Conservation (phyloP, 345 rosid species). For the Melastoma malabathricum region DNA sequence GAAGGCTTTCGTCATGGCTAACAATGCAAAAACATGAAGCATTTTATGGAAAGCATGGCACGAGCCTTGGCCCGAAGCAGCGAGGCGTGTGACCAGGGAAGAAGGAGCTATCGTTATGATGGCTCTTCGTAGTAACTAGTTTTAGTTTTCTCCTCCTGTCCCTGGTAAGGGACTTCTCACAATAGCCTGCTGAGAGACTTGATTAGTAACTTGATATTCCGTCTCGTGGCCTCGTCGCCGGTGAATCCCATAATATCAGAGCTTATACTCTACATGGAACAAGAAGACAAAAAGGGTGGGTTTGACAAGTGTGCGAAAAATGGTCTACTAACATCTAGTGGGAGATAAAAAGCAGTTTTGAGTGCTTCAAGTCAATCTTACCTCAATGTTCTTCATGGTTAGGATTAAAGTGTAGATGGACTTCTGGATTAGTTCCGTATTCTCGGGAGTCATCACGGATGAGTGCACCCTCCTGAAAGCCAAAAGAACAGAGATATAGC, state of each 20-base stretch:
- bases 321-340: no score
- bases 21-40: no score
- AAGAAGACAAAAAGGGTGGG: background rate
- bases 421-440: conserved; percentile 70
- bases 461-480: conserved; percentile 53
- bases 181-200: conserved; percentile 91
- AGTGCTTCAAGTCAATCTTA: conserved; percentile 10
- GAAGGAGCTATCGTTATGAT: no score
- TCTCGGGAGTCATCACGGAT: conserved; percentile 86
- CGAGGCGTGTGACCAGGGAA: no score
- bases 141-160: background rate
- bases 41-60: no score
- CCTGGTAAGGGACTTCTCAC: conserved; percentile 18
- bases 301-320: background rate
- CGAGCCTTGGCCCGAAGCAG: no score
- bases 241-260: conserved; percentile 94
- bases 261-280: conserved; percentile 60
- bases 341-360: background rate
- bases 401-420: conserved; percentile 75
- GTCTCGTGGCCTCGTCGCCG: conserved; percentile 88
- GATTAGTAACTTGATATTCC: conserved; percentile 74
- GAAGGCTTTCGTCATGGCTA: no score
- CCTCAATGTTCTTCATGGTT: conserved; percentile 93
- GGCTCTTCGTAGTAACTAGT: no score
- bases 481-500: background rate